Evolutionary conservation across 352 stramenopile species (phyloP).

Genomic region (Phytophthora agathidicida): DNA sequence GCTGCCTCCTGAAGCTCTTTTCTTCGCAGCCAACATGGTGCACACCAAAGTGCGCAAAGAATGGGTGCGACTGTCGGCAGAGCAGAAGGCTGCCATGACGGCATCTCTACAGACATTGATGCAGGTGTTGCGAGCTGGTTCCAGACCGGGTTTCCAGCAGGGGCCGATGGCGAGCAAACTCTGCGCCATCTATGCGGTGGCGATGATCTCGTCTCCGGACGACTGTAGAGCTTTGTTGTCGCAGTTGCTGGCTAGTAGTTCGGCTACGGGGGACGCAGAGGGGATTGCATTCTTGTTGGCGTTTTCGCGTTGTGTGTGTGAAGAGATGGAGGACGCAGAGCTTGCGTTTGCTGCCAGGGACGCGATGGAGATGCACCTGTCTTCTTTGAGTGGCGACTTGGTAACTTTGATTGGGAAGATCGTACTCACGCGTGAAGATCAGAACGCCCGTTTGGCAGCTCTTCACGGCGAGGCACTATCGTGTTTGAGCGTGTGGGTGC

Average conservation of each 20-base stretch:
- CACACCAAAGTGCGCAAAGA: constrained; percentile 75
- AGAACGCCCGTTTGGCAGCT: constrained; percentile 31
- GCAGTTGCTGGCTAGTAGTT: constrained; percentile 31
- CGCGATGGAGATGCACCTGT: constrained; percentile 66
- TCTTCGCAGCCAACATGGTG: constrained; percentile 80
- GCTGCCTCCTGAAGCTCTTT: constrained; percentile 60
- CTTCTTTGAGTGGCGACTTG: constrained; percentile 47
- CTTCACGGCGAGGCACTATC: constrained; percentile 60
- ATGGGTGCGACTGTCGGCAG: constrained; percentile 52
- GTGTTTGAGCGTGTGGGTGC: constrained; percentile 67
- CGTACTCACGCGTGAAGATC: constrained; percentile 39
- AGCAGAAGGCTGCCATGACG: constrained; percentile 44
- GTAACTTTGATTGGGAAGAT: constrained; percentile 58
- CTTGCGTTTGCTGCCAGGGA: constrained; percentile 64
- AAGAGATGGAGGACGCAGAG: constrained; percentile 71
- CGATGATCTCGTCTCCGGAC: constrained; percentile 56
- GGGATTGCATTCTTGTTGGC: constrained; percentile 58
- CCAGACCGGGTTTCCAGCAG: constrained; percentile 31
- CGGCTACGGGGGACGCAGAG: constrained; percentile 30
- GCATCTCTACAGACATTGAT: constrained; percentile 44
- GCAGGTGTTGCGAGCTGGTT: constrained; percentile 32
- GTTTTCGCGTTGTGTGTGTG: constrained; percentile 65
- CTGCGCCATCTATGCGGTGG: constrained; percentile 62
- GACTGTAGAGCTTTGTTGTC: constrained; percentile 54
- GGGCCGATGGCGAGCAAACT: constrained; percentile 62